Base-by-base conservation (phyloP, 2,329 filamentous ascomycete genomes). In the Nemania abortiva region DNA sequence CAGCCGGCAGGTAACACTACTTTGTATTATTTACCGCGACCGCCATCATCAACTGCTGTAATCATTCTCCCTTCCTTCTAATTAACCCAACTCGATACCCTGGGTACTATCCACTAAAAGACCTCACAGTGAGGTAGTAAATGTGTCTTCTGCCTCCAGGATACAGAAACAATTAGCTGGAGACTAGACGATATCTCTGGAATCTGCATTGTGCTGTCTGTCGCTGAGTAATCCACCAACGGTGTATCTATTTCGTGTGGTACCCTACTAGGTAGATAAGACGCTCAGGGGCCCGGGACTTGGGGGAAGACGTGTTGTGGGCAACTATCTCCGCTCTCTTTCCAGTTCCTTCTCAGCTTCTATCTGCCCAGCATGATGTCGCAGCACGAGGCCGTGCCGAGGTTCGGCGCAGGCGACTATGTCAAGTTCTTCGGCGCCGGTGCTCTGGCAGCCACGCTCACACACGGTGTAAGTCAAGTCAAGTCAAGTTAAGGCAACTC, bases 341-440 rank as follows among this genome's bases (percentile, higher is more conserved):
- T 6, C 18, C 20, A 13, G 42, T 60, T 24, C 18, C 13, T 18
- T 27, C 24, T 2, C 2, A 42, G 15, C 39, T 42, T 42, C 2
- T 42, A 13, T 18, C 39, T 18, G 9, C 5, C 15, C 37, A 63
- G 31, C n/a, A 77, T 77, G 75, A 68, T 66, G 34, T 71, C 70
- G 2, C 15, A 61, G 50, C 63, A 68, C n/a, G 57, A 54, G 49
- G 69, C 74, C 61, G 77, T 75, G 22, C 84, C 81, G 54, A 78
- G 76, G 65, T 87, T 87, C 65, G 76, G 77, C 39, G 56, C 76
- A 3, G 68, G 75, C 69, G 85, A 87, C 71, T 87, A 87, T 78
- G 77, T 78, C 77, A 87, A 87, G 68, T 87, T 87, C 82, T 87
- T 87, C 72, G 79, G 82, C 53, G 85, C 85, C 4, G 85, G 85